These are phyloP conservation scores for Tylopilus plumbeoviolaceoides DNA, from an alignment of 768 basidiomycete species.

Conservation along the genomic window DNA sequence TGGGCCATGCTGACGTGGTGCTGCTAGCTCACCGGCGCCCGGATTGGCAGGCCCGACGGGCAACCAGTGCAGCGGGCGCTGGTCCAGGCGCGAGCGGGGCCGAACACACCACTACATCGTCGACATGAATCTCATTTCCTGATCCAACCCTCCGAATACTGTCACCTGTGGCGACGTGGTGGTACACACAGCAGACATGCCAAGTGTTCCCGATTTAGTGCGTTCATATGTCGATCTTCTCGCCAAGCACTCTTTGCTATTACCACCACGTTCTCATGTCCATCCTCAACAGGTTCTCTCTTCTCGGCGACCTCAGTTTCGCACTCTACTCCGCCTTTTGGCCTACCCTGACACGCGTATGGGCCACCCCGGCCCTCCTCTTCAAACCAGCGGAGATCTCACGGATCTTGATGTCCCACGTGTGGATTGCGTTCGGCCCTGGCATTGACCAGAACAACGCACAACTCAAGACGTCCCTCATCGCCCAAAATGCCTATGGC, in stretches of 20 bases:
- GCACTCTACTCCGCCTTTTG: slow-evolving; percentile 36
- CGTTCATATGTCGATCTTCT: not conserved
- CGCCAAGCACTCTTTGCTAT: not conserved
- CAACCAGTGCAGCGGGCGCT: not conserved
- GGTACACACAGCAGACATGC: not conserved
- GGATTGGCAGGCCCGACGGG: not conserved
- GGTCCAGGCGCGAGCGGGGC: too few species aligned
- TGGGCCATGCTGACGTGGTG: not conserved
- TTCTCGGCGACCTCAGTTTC: slow-evolving; percentile 40
- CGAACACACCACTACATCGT: not conserved
- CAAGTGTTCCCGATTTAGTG: slow-evolving; percentile 3
- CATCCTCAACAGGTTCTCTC: slow-evolving; percentile 25
- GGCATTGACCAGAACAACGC: slow-evolving; percentile 42
- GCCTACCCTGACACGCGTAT: slow-evolving; percentile 45
- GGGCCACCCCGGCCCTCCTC: slow-evolving; percentile 40
- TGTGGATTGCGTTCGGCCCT: slow-evolving; percentile 52
- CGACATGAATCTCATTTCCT: not conserved
- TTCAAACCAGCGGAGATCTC: slow-evolving; percentile 44
- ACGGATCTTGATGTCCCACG: slow-evolving; percentile 51
- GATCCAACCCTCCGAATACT: not conserved
- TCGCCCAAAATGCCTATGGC: slow-evolving; percentile 53
- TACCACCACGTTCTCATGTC: slow-evolving; percentile 13
- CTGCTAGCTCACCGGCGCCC: not conserved
- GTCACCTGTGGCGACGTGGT: not conserved
- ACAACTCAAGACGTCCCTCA: slow-evolving; percentile 42